Conservation (phyloP, 2,329 filamentous ascomycete species). For the Exophiala sp. region DNA sequence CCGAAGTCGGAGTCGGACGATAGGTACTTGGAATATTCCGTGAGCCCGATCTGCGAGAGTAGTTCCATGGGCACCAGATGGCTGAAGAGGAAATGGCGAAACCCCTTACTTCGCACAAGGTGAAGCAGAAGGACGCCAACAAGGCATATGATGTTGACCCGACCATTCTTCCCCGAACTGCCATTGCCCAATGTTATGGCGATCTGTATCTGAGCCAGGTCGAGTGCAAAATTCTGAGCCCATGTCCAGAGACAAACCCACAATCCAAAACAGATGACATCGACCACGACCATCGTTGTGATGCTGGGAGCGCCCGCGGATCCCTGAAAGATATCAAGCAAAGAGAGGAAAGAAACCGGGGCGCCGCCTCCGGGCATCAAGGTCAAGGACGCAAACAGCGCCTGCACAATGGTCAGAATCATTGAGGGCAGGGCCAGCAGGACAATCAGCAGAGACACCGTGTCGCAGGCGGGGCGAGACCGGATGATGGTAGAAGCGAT, state of each 20-base stretch:
- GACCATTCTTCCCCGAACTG: constrained; percentile 46
- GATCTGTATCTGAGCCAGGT: constrained; percentile 88
- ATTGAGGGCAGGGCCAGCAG: constrained; percentile 87
- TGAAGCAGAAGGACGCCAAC: constrained; percentile 43
- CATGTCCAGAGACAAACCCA: constrained; percentile 87
- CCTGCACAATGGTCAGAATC: constrained; percentile 80
- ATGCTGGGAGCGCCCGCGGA: constrained; percentile 80
- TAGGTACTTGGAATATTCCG: constrained; percentile 40
- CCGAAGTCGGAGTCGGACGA: constrained; percentile 39
- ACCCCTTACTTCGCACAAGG: constrained; percentile 42
- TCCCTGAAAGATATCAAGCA: constrained; percentile 87
- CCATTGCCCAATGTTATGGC: constrained; percentile 84
- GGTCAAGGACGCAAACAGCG: constrained; percentile 85
- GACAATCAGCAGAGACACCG: constrained; percentile 92
- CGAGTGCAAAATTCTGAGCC: constrained; percentile 79
- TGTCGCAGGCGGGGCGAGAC: constrained; percentile 87
- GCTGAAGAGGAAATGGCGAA: constrained; percentile 46
- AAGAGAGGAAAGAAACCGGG: constrained; percentile 66
- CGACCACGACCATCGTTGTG: constrained; percentile 76
- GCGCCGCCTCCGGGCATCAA: constrained; percentile 80
- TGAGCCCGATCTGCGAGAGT: constrained; percentile 39
- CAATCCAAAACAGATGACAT: constrained; percentile 72
- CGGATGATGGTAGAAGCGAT: constrained; percentile 79
- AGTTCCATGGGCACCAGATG: constrained; percentile 43
- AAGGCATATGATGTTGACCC: constrained; percentile 43